These are phyloP conservation scores for Microascus cirrosus DNA, from an alignment of 2,329 filamentous ascomycete genomes.

Conservation along the genomic window DNA sequence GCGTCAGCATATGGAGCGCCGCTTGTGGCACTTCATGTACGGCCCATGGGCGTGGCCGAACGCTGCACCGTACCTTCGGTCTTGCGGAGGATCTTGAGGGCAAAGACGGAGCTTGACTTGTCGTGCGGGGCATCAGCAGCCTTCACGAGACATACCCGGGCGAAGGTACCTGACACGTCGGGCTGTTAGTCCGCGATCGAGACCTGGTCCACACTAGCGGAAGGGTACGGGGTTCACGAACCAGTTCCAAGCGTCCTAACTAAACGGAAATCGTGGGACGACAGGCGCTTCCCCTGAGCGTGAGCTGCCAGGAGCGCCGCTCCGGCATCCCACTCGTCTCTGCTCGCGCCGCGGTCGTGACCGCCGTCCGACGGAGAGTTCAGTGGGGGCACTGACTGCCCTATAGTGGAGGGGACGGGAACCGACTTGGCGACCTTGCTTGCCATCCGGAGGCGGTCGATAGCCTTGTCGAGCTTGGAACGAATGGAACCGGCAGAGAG, in stretches of 20 bases:
- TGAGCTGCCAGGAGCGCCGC: background rate
- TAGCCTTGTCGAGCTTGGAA: constrained; percentile 2
- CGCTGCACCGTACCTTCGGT: constrained; percentile 30
- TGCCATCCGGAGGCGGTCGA: constrained; percentile 1
- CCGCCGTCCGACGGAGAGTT: background rate
- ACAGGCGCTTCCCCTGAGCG: background rate
- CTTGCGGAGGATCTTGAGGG: constrained; percentile 69
- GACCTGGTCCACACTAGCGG: background rate
- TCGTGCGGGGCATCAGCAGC: constrained; percentile 41
- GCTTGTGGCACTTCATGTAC: background rate
- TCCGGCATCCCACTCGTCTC: background rate
- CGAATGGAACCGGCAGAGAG: background rate
- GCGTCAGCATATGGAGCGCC: background rate
- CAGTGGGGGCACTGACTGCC: background rate
- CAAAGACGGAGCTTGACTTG: constrained; percentile 59
- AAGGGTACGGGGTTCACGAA: constrained; percentile 20
- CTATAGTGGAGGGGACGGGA: background rate
- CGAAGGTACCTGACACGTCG: constrained; percentile 55
- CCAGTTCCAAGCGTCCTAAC: constrained; percentile 70
- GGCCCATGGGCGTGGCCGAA: constrained; percentile 7
- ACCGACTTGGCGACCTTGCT: constrained; percentile 1
- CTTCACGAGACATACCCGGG: constrained; percentile 68
- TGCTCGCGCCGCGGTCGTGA: background rate
- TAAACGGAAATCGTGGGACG: constrained; percentile 51
- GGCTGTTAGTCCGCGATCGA: background rate